Evolutionary conservation across 208 protist species (phyloP), one percentile per base, ranked within the genome.

Genomic region (Trypanosoma theileri): DNA sequence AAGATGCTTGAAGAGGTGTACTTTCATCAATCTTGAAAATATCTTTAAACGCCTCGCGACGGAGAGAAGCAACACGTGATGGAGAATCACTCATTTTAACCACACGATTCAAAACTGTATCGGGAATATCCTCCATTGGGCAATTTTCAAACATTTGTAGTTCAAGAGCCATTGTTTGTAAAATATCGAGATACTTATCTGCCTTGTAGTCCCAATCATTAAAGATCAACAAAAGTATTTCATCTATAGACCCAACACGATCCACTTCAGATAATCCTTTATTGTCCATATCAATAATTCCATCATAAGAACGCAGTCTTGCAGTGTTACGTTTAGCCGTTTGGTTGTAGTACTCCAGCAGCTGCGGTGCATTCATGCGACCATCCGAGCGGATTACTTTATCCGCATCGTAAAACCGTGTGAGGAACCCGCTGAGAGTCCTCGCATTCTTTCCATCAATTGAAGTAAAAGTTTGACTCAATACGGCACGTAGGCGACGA

Each of bases 141-240:
- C 11, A 41, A n/a, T 40, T 35, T 24, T 59, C 12, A n/a, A 53
- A 42, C 1, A 51, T n/a, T 10, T 59, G 6, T 19, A 72, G 4
- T 14, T 21, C 13, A 28, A 13, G 40, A 21, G 66, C 57, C 58
- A 82, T 50, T 6, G 12, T 54, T 42, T 80, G 61, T 7, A 85
- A 26, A 26, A 71, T 22, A 8, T 31, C 58, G 40, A 89, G 61
- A 19, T 56, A 69, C 17, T 68, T 65, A 24, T 80, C 73, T 11
- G 69, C 74, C 56, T 66, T 22, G 31, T 62, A 48, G 56, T 83
- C 69, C 83, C 83, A 85, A 71, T 89, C 79, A 24, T 79, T 82
- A 67, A 85, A 89, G n/a, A 82, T 69, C 9, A 89, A 57, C 56
- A 89, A 21, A 16, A 89, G 69, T 59, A 78, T 61, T 65, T 89